Conservation (phyloP, 2,329 filamentous ascomycete genomes). For the Cordyceps farinosa region DNA sequence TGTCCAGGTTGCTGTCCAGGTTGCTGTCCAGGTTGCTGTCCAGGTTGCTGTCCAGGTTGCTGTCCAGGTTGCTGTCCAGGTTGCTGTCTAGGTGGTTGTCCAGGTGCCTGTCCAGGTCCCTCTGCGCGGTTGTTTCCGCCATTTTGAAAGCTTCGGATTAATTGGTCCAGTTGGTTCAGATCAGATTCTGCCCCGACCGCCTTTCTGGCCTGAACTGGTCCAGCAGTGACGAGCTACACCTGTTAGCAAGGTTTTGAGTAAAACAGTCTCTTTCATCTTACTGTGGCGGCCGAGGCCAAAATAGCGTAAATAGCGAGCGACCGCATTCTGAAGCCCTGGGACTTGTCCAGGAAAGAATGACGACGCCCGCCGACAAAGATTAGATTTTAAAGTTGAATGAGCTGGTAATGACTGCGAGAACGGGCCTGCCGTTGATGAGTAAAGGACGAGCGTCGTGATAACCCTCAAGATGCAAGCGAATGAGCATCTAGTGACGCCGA, state of each 20-base stretch:
- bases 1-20: no score
- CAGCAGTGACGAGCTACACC: constrained; percentile 3
- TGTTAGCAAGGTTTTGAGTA: neutral
- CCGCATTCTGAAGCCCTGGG: constrained; percentile 21
- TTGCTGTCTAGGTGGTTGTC: no score
- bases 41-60: no score
- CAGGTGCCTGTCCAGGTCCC: no score
- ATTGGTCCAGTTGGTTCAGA: constrained; percentile 18
- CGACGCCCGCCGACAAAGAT: neutral
- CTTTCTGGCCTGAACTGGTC: constrained; percentile 10
- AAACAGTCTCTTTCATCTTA: constrained; percentile 15
- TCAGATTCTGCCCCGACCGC: constrained; percentile 3
- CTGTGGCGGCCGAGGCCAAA: constrained; percentile 21
- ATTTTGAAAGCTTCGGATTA: constrained; percentile 8
- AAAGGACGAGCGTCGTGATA: neutral
- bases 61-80: no score
- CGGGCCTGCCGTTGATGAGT: constrained; percentile 15
- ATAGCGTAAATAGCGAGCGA: constrained; percentile 21
- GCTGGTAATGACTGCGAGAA: neutral
- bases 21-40: no score
- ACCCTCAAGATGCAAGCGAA: constrained; percentile 2
- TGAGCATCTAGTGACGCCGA: constrained; percentile 8
- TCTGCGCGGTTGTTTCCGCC: neutral
- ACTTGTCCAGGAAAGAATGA: constrained; percentile 3
- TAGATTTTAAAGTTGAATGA: neutral